Evolutionary conservation across 2,329 filamentous ascomycete species (phyloP).

Genomic region (Coniochaeta sp.): DNA sequence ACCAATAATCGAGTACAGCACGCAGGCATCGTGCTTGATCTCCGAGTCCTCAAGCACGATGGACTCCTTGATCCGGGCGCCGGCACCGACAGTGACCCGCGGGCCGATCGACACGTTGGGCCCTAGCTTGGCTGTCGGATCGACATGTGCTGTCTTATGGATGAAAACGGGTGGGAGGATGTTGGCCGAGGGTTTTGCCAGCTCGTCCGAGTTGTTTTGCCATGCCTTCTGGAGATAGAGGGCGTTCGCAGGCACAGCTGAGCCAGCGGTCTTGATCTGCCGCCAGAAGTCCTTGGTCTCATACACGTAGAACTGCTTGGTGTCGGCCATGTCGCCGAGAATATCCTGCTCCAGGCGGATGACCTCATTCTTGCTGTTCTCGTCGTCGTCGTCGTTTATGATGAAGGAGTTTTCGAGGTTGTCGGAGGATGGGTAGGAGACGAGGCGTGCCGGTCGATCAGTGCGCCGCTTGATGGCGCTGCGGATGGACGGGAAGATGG

Average conservation of each 20-base stretch:
- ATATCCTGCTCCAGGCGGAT: slow-evolving; percentile 97
- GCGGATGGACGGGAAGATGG: slow-evolving; percentile 92
- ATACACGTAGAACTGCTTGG: slow-evolving; percentile 95
- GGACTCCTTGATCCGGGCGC: slow-evolving; percentile 88
- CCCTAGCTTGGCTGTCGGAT: slow-evolving; percentile 91
- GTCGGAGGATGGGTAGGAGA: slow-evolving; percentile 94
- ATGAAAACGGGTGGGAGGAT: slow-evolving; percentile 93
- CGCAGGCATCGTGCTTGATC: slow-evolving; percentile 93
- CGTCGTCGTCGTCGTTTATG: slow-evolving; percentile 50
- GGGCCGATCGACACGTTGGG: slow-evolving; percentile 95
- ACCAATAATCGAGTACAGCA: slow-evolving; percentile 92
- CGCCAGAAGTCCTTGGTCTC: slow-evolving; percentile 99
- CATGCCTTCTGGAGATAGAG: slow-evolving; percentile 92
- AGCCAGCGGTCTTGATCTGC: slow-evolving; percentile 98
- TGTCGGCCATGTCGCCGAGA: slow-evolving; percentile 88
- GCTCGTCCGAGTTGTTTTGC: slow-evolving; percentile 74
- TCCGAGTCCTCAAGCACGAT: slow-evolving; percentile 93
- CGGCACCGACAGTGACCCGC: slow-evolving; percentile 75
- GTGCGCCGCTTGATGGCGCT: slow-evolving; percentile 92
- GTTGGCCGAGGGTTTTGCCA: slow-evolving; percentile 74
- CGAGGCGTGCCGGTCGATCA: slow-evolving; percentile 72
- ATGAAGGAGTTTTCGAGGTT: slow-evolving; percentile 68
- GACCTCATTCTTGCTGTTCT: slow-evolving; percentile 71
- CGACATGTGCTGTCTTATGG: slow-evolving; percentile 82
- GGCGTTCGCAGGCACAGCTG: slow-evolving; percentile 91